phyloP scores from a whole-genome alignment of 345 rosid genomes.

The Sisymbrium altissimum region DNA sequence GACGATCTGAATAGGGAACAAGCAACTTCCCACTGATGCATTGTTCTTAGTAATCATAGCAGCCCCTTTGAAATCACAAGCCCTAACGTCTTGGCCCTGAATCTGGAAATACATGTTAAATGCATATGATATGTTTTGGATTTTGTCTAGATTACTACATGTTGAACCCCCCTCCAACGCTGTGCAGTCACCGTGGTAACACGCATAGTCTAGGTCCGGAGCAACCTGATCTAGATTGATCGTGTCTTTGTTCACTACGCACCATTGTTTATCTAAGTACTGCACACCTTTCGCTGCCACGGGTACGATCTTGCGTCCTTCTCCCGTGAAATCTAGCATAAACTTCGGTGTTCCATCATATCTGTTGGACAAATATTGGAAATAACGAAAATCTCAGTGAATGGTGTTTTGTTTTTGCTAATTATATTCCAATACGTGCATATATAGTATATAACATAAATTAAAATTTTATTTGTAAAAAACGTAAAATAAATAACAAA shows the following conservation, averaged over 20 bases:
- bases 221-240: not conserved
- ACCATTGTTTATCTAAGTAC: constrained; percentile 63
- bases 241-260: constrained; percentile 39
- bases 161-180: constrained; percentile 37
- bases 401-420: too few species aligned
- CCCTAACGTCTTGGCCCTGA: constrained; percentile 48
- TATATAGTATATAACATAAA: too few species aligned
- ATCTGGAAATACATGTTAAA: constrained; percentile 72
- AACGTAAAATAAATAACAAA: too few species aligned
- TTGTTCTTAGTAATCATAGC: constrained; percentile 44
- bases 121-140: constrained; percentile 53
- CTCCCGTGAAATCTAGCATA: constrained; percentile 59
- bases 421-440: too few species aligned
- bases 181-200: constrained; percentile 59
- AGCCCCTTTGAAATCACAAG: constrained; percentile 66
- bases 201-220: constrained; percentile 45
- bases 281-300: constrained; percentile 59
- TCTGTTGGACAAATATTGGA: not conserved
- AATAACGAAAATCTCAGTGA: not conserved
- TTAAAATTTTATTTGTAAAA: too few species aligned
- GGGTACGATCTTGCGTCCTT: constrained; percentile 45
- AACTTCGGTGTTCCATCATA: constrained; percentile 76
- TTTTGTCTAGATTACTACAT: constrained; percentile 37
- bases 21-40: constrained; percentile 42
- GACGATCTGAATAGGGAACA: constrained; percentile 59